Conservation (phyloP, 257 asterid genomes). For the Jacaranda mimosifolia region DNA sequence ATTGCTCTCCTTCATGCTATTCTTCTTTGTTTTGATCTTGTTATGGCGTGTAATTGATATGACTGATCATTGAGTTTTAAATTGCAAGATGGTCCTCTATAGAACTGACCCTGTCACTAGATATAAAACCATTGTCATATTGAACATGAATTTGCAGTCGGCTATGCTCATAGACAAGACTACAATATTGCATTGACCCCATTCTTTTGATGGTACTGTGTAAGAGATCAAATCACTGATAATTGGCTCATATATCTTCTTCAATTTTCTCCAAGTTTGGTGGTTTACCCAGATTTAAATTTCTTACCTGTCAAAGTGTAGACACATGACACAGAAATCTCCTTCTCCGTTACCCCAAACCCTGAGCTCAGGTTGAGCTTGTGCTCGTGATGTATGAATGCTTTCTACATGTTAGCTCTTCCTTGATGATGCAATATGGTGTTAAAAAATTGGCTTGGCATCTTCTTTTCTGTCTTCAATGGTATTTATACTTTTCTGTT, state of each 20-base stretch:
- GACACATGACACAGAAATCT: neutral
- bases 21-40: neutral
- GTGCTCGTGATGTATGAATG: conserved; percentile 3
- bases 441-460: neutral
- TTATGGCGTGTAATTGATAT: neutral
- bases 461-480: neutral
- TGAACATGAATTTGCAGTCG: neutral
- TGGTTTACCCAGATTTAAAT: neutral
- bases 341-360: neutral
- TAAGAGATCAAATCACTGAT: neutral
- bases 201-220: too few species aligned
- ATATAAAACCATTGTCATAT: neutral
- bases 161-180: neutral
- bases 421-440: neutral
- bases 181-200: neutral
- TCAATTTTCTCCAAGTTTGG: neutral
- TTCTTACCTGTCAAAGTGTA: neutral
- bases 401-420: neutral
- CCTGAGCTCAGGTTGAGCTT: neutral
- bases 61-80: neutral
- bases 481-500: neutral
- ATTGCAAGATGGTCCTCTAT: neutral
- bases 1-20: neutral
- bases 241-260: too few species aligned
- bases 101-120: neutral